A percentile compares a stretch with the other conserved stretches of the same genome.
phyloP scores from a whole-genome alignment of 2,329 filamentous ascomycete genomes.

The Hortaea werneckii region DNA sequence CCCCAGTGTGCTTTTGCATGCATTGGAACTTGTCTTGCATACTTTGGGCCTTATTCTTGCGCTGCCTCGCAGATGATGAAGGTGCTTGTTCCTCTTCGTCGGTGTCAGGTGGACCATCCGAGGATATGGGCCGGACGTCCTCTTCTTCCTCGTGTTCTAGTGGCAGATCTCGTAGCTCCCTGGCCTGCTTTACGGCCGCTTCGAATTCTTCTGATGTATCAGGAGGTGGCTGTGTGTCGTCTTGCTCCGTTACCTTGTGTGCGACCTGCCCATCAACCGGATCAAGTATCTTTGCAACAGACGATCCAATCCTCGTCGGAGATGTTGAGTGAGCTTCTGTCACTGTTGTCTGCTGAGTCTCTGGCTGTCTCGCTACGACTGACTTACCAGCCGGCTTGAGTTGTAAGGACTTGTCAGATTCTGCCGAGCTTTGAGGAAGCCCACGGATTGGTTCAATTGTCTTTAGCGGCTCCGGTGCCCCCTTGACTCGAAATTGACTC shows the following conservation, averaged over 20 bases:
- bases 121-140: constrained; percentile 17
- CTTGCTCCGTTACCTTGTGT: background rate
- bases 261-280: background rate
- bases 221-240: background rate
- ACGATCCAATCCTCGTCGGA: background rate
- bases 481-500: constrained; percentile 46
- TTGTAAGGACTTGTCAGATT: constrained; percentile 32
- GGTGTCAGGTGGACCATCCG: constrained; percentile 10
- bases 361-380: constrained; percentile 25
- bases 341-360: constrained; percentile 30
- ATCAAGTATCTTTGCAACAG: background rate
- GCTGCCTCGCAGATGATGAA: constrained; percentile 10
- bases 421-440: constrained; percentile 2
- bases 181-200: constrained; percentile 53
- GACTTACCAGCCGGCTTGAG: constrained; percentile 40
- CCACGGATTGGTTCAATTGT: background rate
- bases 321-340: constrained; percentile 20
- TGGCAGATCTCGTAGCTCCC: constrained; percentile 48
- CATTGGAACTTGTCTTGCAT: constrained; percentile 42
- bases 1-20: constrained; percentile 46
- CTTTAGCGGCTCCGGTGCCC: constrained; percentile 1
- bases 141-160: constrained; percentile 32
- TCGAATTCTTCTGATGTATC: constrained; percentile 47
- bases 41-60: constrained; percentile 11
- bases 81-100: constrained; percentile 6